Evolutionary conservation across 2,329 filamentous ascomycete species (phyloP), one percentile per base, ranked within the genome.

Genomic region (Thielaviopsis punctulata): DNA sequence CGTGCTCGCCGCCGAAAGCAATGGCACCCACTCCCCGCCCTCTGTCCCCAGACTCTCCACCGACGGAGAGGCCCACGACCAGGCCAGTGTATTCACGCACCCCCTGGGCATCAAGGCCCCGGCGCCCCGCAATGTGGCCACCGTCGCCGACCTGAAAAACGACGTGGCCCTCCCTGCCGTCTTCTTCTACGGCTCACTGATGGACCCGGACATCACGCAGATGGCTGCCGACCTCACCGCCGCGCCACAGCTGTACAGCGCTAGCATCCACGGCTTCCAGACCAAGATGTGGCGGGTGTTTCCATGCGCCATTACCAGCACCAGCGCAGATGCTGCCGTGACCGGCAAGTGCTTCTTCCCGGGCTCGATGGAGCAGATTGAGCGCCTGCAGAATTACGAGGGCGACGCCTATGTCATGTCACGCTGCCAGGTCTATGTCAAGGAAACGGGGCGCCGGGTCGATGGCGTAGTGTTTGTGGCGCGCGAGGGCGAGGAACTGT

Each of bases 261-360:
- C 49, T 9, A 27, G 33, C 44, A 44, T 51, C 18, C 13, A 22
- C 19, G 48, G 49, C 24, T 54, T 54, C 23, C 44, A 47, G 21
- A 25, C 49, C 8, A 51, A 48, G 36, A 54, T 54, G 52, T 54
- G 52, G 52, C 33, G 36, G 6, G 52, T 54, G n/a, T 54, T 54
- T 23, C 49, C 48, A 6, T 51, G 33, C 13, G 52, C 48, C 1
- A 51, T 51, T n/a, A 27, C 10, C 21, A 10, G 15, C 36, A 9
- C 13, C 13, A 15, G 30, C 25, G 4, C 10, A 19, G 7, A 22
- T 7, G 18, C 46, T n/a, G 13, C 24, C 13, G 24, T 54, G 19
- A 15, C 22, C 6, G 52, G 52, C 5, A 36, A 21, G 23, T 44
- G 39, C 24, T 51, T 48, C 13, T 24, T 47, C 30, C 48, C 52